A percentile compares a stretch with the other conserved stretches of the same genome.
Evolutionary conservation across 23 red algal species (phyloP).

Genomic region (Chondrus crispus): DNA sequence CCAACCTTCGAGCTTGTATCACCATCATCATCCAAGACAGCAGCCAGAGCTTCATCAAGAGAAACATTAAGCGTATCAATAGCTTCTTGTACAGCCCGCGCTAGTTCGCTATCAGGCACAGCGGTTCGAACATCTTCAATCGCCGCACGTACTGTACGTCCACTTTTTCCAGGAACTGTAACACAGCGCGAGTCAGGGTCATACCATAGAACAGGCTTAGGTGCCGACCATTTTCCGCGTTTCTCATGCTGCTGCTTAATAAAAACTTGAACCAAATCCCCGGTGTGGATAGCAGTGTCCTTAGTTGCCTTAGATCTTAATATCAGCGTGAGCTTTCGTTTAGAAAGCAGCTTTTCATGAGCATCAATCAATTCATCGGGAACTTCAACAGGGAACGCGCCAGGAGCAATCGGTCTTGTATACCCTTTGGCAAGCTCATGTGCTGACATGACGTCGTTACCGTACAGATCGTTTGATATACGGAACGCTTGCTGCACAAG

Average conservation of each 20-base stretch:
- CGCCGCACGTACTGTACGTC: not conserved
- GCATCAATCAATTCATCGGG: not conserved
- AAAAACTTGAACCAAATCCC: not conserved
- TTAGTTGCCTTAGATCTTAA: not conserved
- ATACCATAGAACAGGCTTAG: slow-evolving; percentile 12
- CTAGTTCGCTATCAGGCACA: not conserved
- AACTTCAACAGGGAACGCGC: not conserved
- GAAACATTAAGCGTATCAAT: slow-evolving; percentile 9
- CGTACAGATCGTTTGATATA: slow-evolving; percentile 18
- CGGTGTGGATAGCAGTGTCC: not conserved
- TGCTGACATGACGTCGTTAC: not conserved
- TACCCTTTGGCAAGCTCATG: not conserved
- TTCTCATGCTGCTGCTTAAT: slow-evolving; percentile 3
- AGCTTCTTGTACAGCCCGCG: not conserved
- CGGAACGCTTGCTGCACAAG: not conserved
- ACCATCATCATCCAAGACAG: too few relatives aligned
- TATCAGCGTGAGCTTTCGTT: not conserved
- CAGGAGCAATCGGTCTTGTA: not conserved
- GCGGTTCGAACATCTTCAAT: slow-evolving; percentile 33
- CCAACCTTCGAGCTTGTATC: too few relatives aligned
- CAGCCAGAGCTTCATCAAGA: too few relatives aligned
- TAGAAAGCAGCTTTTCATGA: not conserved
- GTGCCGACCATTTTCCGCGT: not conserved
- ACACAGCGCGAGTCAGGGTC: not conserved
- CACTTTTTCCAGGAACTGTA: not conserved